Conservation (phyloP, 768 basidiomycete species). For the Suillus subluteus region DNA sequence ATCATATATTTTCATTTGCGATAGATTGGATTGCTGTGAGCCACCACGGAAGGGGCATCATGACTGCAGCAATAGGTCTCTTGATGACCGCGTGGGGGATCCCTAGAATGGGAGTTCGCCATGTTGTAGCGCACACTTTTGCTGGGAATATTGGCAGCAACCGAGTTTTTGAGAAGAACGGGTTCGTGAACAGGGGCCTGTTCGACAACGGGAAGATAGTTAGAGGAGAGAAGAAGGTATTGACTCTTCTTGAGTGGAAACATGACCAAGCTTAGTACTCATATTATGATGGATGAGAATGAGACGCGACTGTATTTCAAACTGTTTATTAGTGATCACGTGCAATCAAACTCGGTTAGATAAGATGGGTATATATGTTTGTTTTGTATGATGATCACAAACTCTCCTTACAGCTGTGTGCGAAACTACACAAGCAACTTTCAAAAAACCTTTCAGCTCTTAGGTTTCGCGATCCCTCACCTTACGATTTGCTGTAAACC, state of each 20-base stretch:
- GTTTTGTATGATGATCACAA: too few species aligned
- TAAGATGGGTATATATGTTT: too few species aligned
- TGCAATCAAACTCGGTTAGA: too few species aligned
- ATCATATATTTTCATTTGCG: neutral
- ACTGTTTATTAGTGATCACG: too few species aligned
- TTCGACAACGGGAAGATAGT: constrained; percentile 42
- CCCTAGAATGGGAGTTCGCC: constrained; percentile 58
- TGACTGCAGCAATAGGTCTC: constrained; percentile 64
- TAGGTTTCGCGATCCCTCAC: too few species aligned
- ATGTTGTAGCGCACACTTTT: constrained; percentile 48
- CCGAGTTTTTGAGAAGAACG: constrained; percentile 70
- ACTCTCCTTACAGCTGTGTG: too few species aligned
- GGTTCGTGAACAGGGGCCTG: constrained; percentile 48
- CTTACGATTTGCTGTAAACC: too few species aligned
- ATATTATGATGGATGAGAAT: too few species aligned
- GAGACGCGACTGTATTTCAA: neutral
- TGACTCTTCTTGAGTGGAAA: constrained; percentile 43
- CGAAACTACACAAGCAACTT: too few species aligned
- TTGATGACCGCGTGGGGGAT: constrained; percentile 63
- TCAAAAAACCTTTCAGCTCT: too few species aligned
- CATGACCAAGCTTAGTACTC: too few species aligned
- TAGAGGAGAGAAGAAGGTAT: constrained; percentile 38
- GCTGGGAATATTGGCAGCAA: constrained; percentile 61
- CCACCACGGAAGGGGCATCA: constrained; percentile 72
- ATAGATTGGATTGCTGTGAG: constrained; percentile 64